These are phyloP conservation scores for Gleditsia sinensis DNA, from an alignment of 306 rosid species.

Conservation along the genomic window DNA sequence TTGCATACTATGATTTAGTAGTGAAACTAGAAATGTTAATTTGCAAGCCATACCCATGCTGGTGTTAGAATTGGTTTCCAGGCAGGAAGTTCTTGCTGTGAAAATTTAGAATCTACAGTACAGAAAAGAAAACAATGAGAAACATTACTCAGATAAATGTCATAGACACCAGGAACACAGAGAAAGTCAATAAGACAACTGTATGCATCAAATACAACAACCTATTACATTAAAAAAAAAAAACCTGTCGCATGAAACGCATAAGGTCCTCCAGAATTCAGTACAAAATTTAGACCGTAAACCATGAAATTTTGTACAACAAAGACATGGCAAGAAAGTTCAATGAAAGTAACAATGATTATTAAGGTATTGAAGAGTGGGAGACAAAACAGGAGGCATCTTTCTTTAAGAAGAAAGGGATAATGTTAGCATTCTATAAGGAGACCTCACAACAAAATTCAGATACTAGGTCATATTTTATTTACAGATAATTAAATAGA, in stretches of 20 bases:
- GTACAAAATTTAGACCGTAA: background rate
- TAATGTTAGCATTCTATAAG: too few species aligned
- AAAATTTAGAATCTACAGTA: constrained; percentile 44
- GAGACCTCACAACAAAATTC: too few species aligned
- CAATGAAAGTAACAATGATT: background rate
- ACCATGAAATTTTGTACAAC: background rate
- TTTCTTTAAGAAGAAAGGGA: too few species aligned
- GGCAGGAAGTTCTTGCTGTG: constrained; percentile 57
- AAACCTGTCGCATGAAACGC: background rate
- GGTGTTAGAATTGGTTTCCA: constrained; percentile 58
- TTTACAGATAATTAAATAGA: too few species aligned
- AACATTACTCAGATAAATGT: background rate
- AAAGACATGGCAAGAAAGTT: background rate
- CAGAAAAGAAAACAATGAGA: background rate
- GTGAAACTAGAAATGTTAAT: background rate
- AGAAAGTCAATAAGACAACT: background rate
- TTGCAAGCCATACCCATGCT: constrained; percentile 41
- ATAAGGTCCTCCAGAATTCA: background rate
- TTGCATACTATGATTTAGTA: background rate
- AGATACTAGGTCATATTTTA: too few species aligned
- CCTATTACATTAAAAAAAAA: too few species aligned
- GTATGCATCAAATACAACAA: background rate
- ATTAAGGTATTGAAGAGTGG: background rate
- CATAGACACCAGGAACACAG: background rate
- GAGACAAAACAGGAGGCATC: background rate